Evolutionary conservation across 352 stramenopile species (phyloP).

Genomic region (Globisporangium solare): DNA sequence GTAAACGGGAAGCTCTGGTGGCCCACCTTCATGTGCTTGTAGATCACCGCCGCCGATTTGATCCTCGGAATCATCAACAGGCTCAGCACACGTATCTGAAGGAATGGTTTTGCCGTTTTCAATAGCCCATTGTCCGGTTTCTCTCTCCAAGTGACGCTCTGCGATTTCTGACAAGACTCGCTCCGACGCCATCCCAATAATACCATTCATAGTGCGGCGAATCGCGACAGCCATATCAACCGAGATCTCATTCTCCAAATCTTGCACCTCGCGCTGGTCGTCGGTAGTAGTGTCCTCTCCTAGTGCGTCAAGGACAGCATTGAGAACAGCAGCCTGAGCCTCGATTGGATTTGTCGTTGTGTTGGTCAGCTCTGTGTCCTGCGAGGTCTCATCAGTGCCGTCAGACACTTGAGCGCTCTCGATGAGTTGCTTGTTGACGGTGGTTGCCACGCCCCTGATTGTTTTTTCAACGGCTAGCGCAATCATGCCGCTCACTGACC

Average conservation of each 20-base stretch:
- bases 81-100: not conserved
- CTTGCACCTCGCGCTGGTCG: not conserved
- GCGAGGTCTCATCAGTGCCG: not conserved
- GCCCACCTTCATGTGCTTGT: conserved; percentile 1
- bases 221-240: conserved; percentile 25
- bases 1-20: conserved; percentile 20
- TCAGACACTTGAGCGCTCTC: not conserved
- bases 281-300: not conserved
- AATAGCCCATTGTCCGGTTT: conserved; percentile 5
- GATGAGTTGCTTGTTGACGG: not conserved
- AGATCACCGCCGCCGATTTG: not conserved
- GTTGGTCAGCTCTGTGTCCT: not conserved
- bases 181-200: conserved; percentile 19
- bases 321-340: not conserved
- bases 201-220: conserved; percentile 23
- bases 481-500: conserved; percentile 36
- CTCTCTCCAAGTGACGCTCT: conserved; percentile 7
- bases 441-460: conserved; percentile 13
- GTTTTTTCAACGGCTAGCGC: conserved; percentile 32
- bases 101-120: not conserved
- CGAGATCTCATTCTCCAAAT: conserved; percentile 15
- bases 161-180: conserved; percentile 18
- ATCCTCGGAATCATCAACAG: not conserved
- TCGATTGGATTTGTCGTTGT: conserved; percentile 6
- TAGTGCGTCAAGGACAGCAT: not conserved